Percentiles rank a stretch among this genome's conserved stretches.
Evolutionary conservation across 177 flowering plant genomes (phyloP).

Genomic region (Vitis hybrid): DNA sequence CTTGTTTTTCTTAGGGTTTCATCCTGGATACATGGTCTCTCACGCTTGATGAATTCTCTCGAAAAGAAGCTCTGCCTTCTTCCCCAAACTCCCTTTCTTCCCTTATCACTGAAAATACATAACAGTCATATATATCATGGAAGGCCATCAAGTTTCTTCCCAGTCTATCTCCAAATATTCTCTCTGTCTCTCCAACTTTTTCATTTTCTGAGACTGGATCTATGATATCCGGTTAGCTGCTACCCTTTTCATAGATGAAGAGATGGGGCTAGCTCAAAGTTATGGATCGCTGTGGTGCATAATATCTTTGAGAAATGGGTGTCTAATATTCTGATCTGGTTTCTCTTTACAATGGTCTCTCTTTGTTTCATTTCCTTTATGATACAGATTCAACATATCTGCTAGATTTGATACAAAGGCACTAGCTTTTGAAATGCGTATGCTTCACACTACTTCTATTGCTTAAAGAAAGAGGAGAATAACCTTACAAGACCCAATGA

Average conservation of each 20-base stretch:
- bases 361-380: too few species aligned
- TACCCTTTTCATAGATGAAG: background rate
- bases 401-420: background rate
- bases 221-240: background rate
- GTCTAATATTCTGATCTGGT: background rate
- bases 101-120: too few species aligned
- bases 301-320: background rate
- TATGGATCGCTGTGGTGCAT: background rate
- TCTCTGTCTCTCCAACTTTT: background rate
- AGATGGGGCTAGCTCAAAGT: background rate
- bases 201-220: background rate
- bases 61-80: background rate
- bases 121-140: too few species aligned
- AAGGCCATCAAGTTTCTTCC: too few species aligned
- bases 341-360: background rate
- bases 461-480: conserved; percentile 7
- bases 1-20: background rate
- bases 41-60: background rate
- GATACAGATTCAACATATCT: background rate
- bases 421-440: conserved; percentile 5
- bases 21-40: background rate
- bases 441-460: background rate
- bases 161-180: background rate
- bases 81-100: background rate
- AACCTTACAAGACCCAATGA: background rate